Percentiles rank a stretch among this genome's conserved stretches.
Conservation (phyloP, 2,329 filamentous ascomycete species). For the Arthrinium puccinioides region DNA sequence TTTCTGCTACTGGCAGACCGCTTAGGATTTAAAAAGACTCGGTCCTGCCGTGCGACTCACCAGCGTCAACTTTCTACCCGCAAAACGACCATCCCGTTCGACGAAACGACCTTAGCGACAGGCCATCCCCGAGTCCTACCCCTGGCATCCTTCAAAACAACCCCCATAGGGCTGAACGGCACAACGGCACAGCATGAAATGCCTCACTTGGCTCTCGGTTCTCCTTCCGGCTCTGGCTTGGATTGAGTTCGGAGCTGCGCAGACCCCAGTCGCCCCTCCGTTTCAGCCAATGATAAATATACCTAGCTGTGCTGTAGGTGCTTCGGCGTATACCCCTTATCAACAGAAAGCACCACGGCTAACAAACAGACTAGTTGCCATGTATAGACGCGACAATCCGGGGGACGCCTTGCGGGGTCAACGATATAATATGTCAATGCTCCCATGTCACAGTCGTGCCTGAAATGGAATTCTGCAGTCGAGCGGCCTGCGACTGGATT, state of each 20-base stretch:
- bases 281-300: background rate
- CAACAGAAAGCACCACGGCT: background rate
- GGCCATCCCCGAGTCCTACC: no score
- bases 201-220: background rate
- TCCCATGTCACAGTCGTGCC: background rate
- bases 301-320: constrained; percentile 1
- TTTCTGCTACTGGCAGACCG: no score
- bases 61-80: no score
- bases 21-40: no score
- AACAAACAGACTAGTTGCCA: background rate
- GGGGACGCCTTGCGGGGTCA: background rate
- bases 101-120: no score
- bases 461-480: background rate
- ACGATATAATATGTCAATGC: constrained; percentile 1
- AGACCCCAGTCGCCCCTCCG: background rate
- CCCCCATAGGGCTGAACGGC: no score
- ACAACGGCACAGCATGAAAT: constrained; percentile 2
- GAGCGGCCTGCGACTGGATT: background rate
- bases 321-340: background rate
- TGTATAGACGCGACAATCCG: background rate
- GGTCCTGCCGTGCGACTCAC: no score
- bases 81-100: no score
- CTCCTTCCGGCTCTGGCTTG: background rate
- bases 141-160: no score
- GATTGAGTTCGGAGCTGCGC: background rate